These are phyloP conservation scores for Candida palmyrensis DNA, from an alignment of 805 yeast species.

Conservation along the genomic window DNA sequence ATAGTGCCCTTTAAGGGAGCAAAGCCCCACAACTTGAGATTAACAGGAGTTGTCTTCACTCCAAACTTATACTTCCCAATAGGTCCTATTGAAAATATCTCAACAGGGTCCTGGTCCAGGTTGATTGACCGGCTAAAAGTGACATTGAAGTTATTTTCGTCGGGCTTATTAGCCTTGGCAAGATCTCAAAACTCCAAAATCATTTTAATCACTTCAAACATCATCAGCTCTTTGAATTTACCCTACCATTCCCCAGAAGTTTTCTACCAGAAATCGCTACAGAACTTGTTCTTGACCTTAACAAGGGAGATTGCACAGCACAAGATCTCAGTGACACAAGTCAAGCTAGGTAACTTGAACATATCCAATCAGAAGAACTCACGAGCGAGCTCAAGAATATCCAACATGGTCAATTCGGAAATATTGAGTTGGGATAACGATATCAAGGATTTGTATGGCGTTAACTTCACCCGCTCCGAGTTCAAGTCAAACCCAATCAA, in stretches of 20 bases:
- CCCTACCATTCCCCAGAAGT: slow-evolving; percentile 66
- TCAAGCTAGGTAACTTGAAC: slow-evolving; percentile 36
- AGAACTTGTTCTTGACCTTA: slow-evolving; percentile 27
- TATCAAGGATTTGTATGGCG: slow-evolving; percentile 28
- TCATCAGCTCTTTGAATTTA: slow-evolving; percentile 47
- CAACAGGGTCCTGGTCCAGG: slow-evolving; percentile 47
- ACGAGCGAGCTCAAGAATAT: slow-evolving; percentile 13
- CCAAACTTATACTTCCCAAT: slow-evolving; percentile 67
- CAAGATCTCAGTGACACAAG: slow-evolving; percentile 31
- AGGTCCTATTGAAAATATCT: slow-evolving; percentile 61
- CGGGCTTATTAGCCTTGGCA: slow-evolving; percentile 51
- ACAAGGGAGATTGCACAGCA: slow-evolving; percentile 33
- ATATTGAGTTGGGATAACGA: slow-evolving; percentile 34
- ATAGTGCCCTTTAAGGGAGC: slow-evolving; percentile 59
- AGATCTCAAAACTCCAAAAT: slow-evolving; percentile 47
- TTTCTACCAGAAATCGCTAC: slow-evolving; percentile 43
- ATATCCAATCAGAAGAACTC: slow-evolving; percentile 19
- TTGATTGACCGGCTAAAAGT: slow-evolving; percentile 42
- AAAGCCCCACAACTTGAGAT: slow-evolving; percentile 46
- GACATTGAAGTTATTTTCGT: slow-evolving; percentile 47
- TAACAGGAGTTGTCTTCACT: slow-evolving; percentile 63
- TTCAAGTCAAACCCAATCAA: slow-evolving; percentile 24
- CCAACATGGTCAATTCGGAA: slow-evolving; percentile 30
- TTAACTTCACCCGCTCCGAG: slow-evolving; percentile 26
- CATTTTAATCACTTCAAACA: slow-evolving; percentile 50